Base-by-base conservation (phyloP, 2,329 filamentous ascomycete species). In the Pseudocercospora pini-densiflorae region DNA sequence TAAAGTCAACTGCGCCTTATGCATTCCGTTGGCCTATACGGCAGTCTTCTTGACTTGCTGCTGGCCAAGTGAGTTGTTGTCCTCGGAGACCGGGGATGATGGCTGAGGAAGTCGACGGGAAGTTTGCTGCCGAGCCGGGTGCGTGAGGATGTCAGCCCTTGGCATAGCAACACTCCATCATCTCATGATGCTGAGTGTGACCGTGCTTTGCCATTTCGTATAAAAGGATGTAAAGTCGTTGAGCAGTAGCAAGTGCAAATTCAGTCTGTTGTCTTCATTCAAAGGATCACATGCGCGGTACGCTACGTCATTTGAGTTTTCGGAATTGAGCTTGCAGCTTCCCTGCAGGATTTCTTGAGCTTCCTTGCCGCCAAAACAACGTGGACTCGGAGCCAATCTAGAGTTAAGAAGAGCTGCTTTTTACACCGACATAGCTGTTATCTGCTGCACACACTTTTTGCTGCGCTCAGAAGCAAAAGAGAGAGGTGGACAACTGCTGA, bases 21-120 rank as follows among this genome's bases (percentile, higher is more conserved):
- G 3, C 31, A 33, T 9, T 8, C 31, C 31, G 31, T 33, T 2
- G 31, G 31, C 8, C 31, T 33, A 6, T 9, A 16, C 21, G 29
- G 16, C 5, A 2, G 8, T 36, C 5, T 2, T 36, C 5, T 12
- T 3, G 2, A 36, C 12, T 36, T 16, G 12, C 12, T 6, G 14
- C 14, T 21, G 4, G 49, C 23, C 49, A 29, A 54, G 23, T 29
- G 19, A 29, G 23, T 54, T 2, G 49, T 24, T 24, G 49, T 54
- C 19, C 49, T 54, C 49, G 49, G 49, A 54, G 49, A 54, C 49
- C 49, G 49, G 49, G 49, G 23, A 54, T 54, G 23, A 29, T 16
- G 49, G 49, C 19, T 27, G 23, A 24, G 49, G 21, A 54, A 54
- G 49, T 24, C 21, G 5, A 2, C 21, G 21, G 19, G 5, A 54